These are phyloP conservation scores for Boletus huronensis DNA, from an alignment of 768 basidiomycete genomes.

Conservation along the genomic window DNA sequence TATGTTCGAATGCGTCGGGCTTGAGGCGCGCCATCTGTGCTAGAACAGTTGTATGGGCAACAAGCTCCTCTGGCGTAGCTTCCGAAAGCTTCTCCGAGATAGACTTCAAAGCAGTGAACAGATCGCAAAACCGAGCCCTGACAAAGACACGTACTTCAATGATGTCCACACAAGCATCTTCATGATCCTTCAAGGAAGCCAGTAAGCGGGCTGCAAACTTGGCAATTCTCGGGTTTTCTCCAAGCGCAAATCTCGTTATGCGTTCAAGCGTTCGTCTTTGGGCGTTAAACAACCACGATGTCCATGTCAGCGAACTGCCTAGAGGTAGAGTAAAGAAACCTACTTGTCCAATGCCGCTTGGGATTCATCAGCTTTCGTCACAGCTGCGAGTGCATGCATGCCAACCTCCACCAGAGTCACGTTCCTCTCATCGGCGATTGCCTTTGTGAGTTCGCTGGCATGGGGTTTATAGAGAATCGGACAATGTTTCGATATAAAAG, in stretches of 20 bases:
- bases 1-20: conserved; percentile 72
- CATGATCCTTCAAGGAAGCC: conserved; percentile 52
- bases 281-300: neutral
- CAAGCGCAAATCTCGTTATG: conserved; percentile 54
- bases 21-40: conserved; percentile 68
- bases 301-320: neutral
- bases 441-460: conserved; percentile 70
- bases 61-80: conserved; percentile 48
- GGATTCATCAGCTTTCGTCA: conserved; percentile 56
- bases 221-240: conserved; percentile 60
- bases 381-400: conserved; percentile 73
- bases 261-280: conserved; percentile 70
- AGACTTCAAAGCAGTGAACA: conserved; percentile 38
- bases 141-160: conserved; percentile 54
- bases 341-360: conserved; percentile 65
- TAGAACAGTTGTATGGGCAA: conserved; percentile 68
- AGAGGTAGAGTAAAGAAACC: conserved; percentile 24
- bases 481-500: conserved; percentile 67
- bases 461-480: conserved; percentile 74
- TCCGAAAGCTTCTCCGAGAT: conserved; percentile 53
- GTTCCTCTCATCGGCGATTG: conserved; percentile 63
- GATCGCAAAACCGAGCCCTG: too few relatives aligned
- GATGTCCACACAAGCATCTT: conserved; percentile 48
- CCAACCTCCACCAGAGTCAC: conserved; percentile 55
- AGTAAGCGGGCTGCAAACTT: conserved; percentile 85